These are phyloP conservation scores for Aspergillus chevalieri DNA, from an alignment of 2,329 filamentous ascomycete genomes.

Conservation along the genomic window DNA sequence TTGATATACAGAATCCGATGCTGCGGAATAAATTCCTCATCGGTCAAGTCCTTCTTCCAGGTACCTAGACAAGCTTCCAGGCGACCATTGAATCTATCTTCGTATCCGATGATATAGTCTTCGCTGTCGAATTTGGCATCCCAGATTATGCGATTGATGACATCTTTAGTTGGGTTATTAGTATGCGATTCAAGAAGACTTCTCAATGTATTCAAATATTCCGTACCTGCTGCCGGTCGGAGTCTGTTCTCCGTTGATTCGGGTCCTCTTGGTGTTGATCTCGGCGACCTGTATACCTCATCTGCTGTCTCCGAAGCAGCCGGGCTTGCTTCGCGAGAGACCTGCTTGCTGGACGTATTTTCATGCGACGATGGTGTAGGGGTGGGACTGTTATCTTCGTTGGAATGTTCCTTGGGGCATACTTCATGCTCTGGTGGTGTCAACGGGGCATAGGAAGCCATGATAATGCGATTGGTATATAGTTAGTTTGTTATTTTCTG, in stretches of 20 bases:
- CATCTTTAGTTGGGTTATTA: conserved; percentile 22
- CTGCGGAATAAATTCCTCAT: conserved; percentile 53
- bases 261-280: not conserved
- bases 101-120: conserved; percentile 49
- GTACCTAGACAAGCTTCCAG: conserved; percentile 42
- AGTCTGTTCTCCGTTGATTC: conserved; percentile 10
- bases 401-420: too few species aligned
- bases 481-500: too few species aligned
- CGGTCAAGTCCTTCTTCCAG: conserved; percentile 50
- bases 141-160: conserved; percentile 47
- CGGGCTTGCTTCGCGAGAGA: not conserved
- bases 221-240: conserved; percentile 8
- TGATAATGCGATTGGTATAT: too few species aligned
- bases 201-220: not conserved
- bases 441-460: too few species aligned
- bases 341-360: not conserved
- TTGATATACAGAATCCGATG: conserved; percentile 50
- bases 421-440: too few species aligned
- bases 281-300: not conserved
- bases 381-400: too few species aligned
- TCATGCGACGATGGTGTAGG: not conserved
- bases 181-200: not conserved
- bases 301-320: not conserved
- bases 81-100: conserved; percentile 48
- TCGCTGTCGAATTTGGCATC: conserved; percentile 40